These are phyloP conservation scores for Solidago caesia DNA, from an alignment of 129 eudicot species.

Conservation along the genomic window DNA sequence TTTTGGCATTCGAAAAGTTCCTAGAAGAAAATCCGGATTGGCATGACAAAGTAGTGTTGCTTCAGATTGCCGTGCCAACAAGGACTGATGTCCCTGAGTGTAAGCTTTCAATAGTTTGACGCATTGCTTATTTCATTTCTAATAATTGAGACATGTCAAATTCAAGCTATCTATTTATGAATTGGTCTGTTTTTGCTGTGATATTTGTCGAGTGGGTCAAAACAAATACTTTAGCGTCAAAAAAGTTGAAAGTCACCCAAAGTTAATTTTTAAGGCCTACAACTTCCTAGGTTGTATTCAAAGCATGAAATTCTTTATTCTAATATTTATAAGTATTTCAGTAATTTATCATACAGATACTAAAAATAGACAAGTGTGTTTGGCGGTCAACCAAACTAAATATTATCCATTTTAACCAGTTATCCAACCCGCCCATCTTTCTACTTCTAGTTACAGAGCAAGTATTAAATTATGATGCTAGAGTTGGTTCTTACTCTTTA, in stretches of 20 bases:
- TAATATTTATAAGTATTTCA: neutral
- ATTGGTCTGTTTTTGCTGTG: neutral
- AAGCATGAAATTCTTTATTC: no score
- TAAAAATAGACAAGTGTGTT: neutral
- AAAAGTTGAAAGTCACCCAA: neutral
- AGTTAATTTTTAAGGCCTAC: neutral
- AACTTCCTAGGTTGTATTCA: no score
- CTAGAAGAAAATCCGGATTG: constrained; percentile 78
- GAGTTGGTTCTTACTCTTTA: constrained; percentile 9
- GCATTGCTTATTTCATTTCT: neutral
- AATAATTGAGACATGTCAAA: neutral
- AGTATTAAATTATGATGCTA: neutral
- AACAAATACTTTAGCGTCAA: neutral
- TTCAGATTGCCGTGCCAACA: constrained; percentile 86
- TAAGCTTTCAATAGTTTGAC: constrained; percentile 32
- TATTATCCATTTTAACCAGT: neutral
- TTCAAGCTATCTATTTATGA: neutral
- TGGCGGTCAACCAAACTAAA: neutral
- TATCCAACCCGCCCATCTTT: neutral
- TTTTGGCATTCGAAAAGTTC: constrained; percentile 83
- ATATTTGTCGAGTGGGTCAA: neutral
- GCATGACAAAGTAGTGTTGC: constrained; percentile 78
- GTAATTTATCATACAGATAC: neutral
- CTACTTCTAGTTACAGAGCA: neutral
- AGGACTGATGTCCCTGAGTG: constrained; percentile 86